These are phyloP conservation scores for Salix caprea DNA, from an alignment of 345 rosid genomes.

Conservation along the genomic window DNA sequence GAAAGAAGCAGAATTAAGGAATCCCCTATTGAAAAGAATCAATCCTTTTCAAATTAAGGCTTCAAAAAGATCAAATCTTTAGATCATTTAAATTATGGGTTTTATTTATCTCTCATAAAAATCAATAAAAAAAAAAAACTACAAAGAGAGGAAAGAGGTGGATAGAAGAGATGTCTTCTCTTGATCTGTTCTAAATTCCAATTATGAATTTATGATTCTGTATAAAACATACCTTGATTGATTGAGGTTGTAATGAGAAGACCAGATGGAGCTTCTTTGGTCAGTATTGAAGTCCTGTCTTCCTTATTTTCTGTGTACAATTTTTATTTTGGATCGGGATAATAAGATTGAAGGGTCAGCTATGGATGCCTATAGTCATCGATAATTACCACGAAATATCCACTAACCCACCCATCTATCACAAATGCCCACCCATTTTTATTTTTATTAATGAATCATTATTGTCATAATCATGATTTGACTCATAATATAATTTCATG, in stretches of 20 bases:
- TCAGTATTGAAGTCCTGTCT: background rate
- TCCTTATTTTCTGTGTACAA: no score
- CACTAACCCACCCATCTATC: no score
- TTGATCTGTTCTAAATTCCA: background rate
- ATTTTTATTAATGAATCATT: no score
- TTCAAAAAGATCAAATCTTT: background rate
- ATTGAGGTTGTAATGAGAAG: background rate
- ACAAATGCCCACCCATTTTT: no score
- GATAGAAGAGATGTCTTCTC: background rate
- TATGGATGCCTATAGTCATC: no score
- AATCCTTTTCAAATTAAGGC: background rate
- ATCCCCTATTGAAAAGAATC: background rate
- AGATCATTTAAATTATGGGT: background rate
- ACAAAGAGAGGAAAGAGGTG: background rate
- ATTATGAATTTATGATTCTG: background rate
- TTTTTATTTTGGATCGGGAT: no score
- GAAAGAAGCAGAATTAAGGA: background rate
- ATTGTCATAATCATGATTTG: no score
- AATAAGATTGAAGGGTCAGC: no score
- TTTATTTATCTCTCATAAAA: background rate
- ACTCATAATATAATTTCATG: no score
- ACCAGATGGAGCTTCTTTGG: background rate
- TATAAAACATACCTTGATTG: background rate
- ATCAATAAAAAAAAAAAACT: background rate
- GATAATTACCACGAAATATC: no score